A percentile compares a stretch with the other conserved stretches of the same genome.
Conservation (phyloP, 495 filamentous ascomycete genomes). For the Aspergillus coremiiformis region DNA sequence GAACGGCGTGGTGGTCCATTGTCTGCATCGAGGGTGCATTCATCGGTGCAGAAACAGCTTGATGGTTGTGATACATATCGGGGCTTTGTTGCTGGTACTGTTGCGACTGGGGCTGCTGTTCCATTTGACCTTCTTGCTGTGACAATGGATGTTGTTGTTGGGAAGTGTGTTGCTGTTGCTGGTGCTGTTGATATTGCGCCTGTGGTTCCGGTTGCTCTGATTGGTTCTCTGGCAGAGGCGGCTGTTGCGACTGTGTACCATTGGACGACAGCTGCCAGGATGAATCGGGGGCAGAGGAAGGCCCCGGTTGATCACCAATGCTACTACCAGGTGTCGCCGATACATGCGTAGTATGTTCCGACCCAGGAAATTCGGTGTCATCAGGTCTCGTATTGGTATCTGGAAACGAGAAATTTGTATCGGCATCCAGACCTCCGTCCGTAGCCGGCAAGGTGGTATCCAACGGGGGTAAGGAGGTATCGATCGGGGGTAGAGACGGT, state of each 20-base stretch:
- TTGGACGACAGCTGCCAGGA: slow-evolving; percentile 25
- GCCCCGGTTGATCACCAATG: slow-evolving; percentile 10
- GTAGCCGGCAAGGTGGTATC: slow-evolving; percentile 30
- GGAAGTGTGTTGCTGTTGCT: not conserved
- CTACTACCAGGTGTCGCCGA: slow-evolving; percentile 16
- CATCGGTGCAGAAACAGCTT: slow-evolving; percentile 18
- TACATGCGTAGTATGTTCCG: slow-evolving; percentile 4
- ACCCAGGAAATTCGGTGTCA: slow-evolving; percentile 18
- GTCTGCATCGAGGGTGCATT: slow-evolving; percentile 19
- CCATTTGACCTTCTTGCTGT: slow-evolving; percentile 18
- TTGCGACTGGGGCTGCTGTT: slow-evolving; percentile 24
- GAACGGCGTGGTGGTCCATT: slow-evolving; percentile 18
- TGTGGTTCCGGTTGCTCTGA: slow-evolving; percentile 1
- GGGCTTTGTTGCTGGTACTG: slow-evolving; percentile 28
- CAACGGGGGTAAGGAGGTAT: slow-evolving; percentile 26
- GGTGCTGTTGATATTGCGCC: slow-evolving; percentile 11
- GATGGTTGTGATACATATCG: slow-evolving; percentile 33
- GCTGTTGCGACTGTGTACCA: slow-evolving; percentile 22
- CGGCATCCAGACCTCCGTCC: slow-evolving; percentile 24
- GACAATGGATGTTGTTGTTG: slow-evolving; percentile 13
- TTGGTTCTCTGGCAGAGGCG: slow-evolving; percentile 2
- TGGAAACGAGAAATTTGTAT: slow-evolving; percentile 48
- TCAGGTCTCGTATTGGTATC: slow-evolving; percentile 43
- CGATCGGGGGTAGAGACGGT: slow-evolving; percentile 21
- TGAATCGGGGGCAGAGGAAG: slow-evolving; percentile 6